A percentile compares a stretch with the other conserved stretches of the same genome.
These are phyloP conservation scores for Herpomyces periplanetae DNA, from an alignment of 2,329 filamentous ascomycete genomes.

Conservation along the genomic window DNA sequence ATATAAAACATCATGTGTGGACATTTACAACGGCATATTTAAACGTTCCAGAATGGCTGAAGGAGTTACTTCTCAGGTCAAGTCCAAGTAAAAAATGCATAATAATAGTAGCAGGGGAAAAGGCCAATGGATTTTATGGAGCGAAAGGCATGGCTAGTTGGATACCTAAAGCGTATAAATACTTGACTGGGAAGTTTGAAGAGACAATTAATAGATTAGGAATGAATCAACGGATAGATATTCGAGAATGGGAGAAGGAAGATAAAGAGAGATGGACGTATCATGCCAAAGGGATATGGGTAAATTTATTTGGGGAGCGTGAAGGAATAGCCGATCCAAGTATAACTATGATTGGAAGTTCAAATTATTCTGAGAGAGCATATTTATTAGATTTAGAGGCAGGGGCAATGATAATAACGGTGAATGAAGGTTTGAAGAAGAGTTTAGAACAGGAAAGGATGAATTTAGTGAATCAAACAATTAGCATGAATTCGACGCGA, in stretches of 20 bases:
- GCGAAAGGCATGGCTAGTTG: constrained; percentile 60
- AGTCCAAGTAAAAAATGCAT: no score
- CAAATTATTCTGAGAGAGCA: constrained; percentile 76
- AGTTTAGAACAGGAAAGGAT: constrained; percentile 39
- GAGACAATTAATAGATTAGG: constrained; percentile 16
- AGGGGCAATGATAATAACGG: constrained; percentile 49
- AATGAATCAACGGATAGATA: constrained; percentile 17
- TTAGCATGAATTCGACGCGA: no score
- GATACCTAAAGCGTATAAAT: constrained; percentile 61
- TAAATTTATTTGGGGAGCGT: constrained; percentile 18
- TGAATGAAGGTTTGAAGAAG: constrained; percentile 25
- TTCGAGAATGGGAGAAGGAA: constrained; percentile 62
- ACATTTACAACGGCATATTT: constrained; percentile 95
- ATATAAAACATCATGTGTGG: no score
- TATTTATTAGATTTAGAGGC: constrained; percentile 74
- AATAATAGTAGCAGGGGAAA: no score
- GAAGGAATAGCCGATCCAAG: constrained; percentile 16
- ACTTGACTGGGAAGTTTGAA: constrained; percentile 47
- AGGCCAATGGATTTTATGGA: constrained; percentile 78
- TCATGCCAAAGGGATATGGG: constrained; percentile 82
- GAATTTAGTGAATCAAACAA: no score
- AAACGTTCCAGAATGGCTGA: constrained; percentile 61
- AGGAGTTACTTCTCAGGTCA: constrained; percentile 33
- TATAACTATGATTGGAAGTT: constrained; percentile 52
- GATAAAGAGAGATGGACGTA: constrained; percentile 73